Evolutionary conservation across 441 rosid species (phyloP).

Genomic region (Erodium chrysanthum): DNA sequence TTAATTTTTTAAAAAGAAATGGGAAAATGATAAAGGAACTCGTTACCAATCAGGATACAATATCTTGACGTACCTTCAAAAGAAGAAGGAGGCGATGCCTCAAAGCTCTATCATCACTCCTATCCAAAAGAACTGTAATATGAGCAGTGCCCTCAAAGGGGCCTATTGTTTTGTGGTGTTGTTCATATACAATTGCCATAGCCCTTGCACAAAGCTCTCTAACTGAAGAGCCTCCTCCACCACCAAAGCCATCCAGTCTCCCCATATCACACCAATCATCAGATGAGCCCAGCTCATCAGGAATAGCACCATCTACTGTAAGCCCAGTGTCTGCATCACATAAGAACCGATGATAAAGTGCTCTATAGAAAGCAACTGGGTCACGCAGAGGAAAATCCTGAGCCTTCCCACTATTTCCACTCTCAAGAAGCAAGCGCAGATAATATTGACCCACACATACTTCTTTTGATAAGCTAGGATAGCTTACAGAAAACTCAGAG

Average conservation of each 20-base stretch:
- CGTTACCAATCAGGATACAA: not conserved
- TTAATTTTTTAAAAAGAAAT: not conserved
- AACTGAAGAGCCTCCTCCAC: constrained; percentile 94
- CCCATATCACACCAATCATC: constrained; percentile 99
- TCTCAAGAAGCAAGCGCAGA: constrained; percentile 91
- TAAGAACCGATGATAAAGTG: constrained; percentile 94
- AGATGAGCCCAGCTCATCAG: constrained; percentile 95
- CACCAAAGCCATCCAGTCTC: constrained; percentile 98
- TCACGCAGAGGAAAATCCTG: constrained; percentile 98
- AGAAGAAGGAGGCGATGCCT: constrained; percentile 95
- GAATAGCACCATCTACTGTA: constrained; percentile 84
- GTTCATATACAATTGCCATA: constrained; percentile 97
- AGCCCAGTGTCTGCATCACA: constrained; percentile 99
- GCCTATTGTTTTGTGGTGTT: constrained; percentile 70
- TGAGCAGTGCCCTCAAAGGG: constrained; percentile 97
- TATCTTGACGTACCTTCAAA: constrained; percentile 52
- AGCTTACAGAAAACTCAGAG: constrained; percentile 83
- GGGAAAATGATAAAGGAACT: not conserved
- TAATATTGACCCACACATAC: constrained; percentile 99
- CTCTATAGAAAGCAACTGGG: constrained; percentile 94
- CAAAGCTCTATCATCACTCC: constrained; percentile 94
- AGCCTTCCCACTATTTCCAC: constrained; percentile 82
- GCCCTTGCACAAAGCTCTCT: constrained; percentile 99
- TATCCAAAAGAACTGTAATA: constrained; percentile 85
- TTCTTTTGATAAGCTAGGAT: constrained; percentile 95